These are phyloP conservation scores for Botryosphaeria dothidea DNA, from an alignment of 2,329 filamentous ascomycete genomes.

Conservation along the genomic window DNA sequence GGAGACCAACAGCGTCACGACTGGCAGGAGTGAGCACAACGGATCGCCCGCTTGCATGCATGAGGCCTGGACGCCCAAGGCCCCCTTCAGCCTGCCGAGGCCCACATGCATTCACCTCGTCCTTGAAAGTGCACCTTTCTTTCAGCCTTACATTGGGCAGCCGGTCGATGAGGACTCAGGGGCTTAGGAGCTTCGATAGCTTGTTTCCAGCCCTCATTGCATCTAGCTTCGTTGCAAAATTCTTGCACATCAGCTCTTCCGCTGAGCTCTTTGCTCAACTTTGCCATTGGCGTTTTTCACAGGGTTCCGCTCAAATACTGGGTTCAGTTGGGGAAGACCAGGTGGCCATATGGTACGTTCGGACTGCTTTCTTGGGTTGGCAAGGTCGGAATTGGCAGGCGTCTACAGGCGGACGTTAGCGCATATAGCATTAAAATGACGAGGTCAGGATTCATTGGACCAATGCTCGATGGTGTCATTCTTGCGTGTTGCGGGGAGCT, in stretches of 20 bases:
- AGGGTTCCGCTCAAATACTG: no score
- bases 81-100: neutral
- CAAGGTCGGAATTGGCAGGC: no score
- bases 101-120: neutral
- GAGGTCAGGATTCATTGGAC: neutral
- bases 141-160: no score
- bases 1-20: neutral
- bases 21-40: neutral
- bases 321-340: no score
- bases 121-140: neutral
- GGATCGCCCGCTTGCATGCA: neutral
- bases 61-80: neutral
- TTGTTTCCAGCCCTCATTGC: no score
- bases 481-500: neutral
- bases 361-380: neutral
- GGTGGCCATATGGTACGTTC: no score
- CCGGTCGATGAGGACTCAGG: no score
- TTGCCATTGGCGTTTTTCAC: no score
- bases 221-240: no score
- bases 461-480: neutral
- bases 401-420: neutral
- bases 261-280: no score
- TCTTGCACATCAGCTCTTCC: no score
- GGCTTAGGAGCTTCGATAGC: no score
- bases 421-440: neutral